Percentiles rank a stretch among this genome's conserved stretches.
These are phyloP conservation scores for Vitis labrusca DNA, from an alignment of 164 flowering plant genomes.

Conservation along the genomic window DNA sequence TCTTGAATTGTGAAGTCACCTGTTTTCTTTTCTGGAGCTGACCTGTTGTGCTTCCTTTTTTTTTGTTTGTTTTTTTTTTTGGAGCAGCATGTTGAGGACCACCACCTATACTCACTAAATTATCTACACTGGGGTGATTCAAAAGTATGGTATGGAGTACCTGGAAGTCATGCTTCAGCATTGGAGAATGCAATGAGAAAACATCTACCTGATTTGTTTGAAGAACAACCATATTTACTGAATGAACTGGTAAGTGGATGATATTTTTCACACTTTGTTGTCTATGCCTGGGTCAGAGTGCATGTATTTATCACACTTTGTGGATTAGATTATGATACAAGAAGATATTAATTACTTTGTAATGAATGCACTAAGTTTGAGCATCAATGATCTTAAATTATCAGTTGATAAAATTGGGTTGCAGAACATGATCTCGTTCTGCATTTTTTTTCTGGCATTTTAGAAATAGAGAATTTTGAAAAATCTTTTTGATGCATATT, in stretches of 20 bases:
- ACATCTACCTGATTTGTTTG: conserved; percentile 79
- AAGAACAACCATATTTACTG: conserved; percentile 76
- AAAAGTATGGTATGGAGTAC: conserved; percentile 91
- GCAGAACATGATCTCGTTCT: background rate
- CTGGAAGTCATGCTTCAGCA: conserved; percentile 61
- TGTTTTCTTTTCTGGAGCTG: no score
- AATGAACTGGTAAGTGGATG: conserved; percentile 60
- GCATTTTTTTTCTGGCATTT: background rate
- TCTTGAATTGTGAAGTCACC: no score
- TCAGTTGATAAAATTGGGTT: background rate
- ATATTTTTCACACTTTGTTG: background rate
- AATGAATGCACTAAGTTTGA: background rate
- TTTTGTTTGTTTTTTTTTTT: background rate
- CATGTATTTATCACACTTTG: background rate
- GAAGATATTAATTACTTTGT: background rate
- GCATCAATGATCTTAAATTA: background rate
- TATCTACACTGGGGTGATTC: conserved; percentile 85
- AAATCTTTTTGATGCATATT: no score
- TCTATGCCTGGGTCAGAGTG: background rate
- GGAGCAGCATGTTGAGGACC: conserved; percentile 91
- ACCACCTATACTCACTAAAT: conserved; percentile 84
- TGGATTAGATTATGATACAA: background rate
- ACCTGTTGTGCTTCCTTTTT: background rate
- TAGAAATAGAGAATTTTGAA: no score
- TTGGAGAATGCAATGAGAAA: conserved; percentile 80